Percentiles rank a stretch among this genome's conserved stretches.
Evolutionary conservation across 1,139 yeast genomes (phyloP).

Genomic region (Protomyces lactucae-debilis): DNA sequence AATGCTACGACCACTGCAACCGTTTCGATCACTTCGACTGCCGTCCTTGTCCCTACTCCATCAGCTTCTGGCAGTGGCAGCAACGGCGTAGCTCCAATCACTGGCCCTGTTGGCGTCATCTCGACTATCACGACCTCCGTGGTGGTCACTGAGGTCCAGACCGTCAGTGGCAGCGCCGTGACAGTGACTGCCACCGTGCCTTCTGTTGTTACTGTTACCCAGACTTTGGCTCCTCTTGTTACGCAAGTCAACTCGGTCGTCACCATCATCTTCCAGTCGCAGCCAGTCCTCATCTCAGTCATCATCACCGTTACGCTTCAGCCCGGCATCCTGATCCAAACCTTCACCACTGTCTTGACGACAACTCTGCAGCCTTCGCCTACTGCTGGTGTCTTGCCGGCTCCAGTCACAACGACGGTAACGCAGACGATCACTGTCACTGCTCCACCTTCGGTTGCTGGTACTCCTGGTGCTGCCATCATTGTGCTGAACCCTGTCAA

Average conservation of each 20-base stretch:
- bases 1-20: not conserved
- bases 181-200: not conserved
- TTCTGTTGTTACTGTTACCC: not conserved
- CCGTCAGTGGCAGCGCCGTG: not conserved
- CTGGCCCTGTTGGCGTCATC: not conserved
- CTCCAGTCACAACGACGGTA: conserved; percentile 4
- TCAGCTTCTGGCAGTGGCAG: not conserved
- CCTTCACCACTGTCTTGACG: not conserved
- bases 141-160: not conserved
- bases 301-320: conserved; percentile 9
- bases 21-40: not conserved
- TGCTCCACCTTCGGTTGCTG: not conserved
- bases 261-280: not conserved
- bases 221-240: not conserved
- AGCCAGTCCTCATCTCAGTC: not conserved
- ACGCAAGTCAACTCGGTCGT: not conserved
- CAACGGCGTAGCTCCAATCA: not conserved
- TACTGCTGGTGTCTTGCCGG: not conserved
- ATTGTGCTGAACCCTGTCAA: not conserved
- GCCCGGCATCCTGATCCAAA: conserved; percentile 4
- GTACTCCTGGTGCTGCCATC: not conserved
- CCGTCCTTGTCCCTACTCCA: not conserved
- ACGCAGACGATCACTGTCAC: conserved; percentile 16
- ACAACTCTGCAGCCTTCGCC: conserved; percentile 8
- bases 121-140: not conserved